Evolutionary conservation across 2,329 filamentous ascomycete genomes (phyloP).

Genomic region (Aspergillus quadricinctus): DNA sequence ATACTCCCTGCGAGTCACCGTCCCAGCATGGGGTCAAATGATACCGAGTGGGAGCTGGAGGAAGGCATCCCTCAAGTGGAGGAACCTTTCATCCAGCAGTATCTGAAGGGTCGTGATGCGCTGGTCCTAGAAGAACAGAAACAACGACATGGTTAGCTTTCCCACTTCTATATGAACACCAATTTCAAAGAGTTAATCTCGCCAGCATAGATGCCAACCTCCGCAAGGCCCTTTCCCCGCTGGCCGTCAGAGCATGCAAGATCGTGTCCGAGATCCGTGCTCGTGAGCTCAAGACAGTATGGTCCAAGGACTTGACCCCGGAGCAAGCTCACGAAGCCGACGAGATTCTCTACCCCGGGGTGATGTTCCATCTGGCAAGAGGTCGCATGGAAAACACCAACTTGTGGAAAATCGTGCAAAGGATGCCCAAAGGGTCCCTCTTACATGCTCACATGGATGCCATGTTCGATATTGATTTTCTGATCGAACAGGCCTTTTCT

Average conservation of each 20-base stretch:
- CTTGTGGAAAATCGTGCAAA: constrained; percentile 77
- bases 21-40: constrained; percentile 15
- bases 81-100: constrained; percentile 79
- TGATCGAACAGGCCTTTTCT: constrained; percentile 66
- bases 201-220: constrained; percentile 24
- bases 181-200: constrained; percentile 1
- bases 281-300: constrained; percentile 70
- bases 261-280: constrained; percentile 77
- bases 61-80: constrained; percentile 46
- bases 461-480: constrained; percentile 81
- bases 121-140: constrained; percentile 78
- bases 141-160: constrained; percentile 66
- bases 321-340: constrained; percentile 58
- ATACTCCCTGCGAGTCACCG: neutral
- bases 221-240: constrained; percentile 62
- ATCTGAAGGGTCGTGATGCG: constrained; percentile 68
- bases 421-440: constrained; percentile 75
- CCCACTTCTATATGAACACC: neutral
- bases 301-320: constrained; percentile 71
- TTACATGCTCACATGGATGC: constrained; percentile 82
- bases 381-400: constrained; percentile 79
- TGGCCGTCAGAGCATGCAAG: constrained; percentile 69
- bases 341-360: constrained; percentile 72
- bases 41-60: constrained; percentile 33
- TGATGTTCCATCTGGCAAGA: constrained; percentile 89